Evolutionary conservation across 495 filamentous ascomycete species (phyloP).

Genomic region (Penicillium tannophilum): DNA sequence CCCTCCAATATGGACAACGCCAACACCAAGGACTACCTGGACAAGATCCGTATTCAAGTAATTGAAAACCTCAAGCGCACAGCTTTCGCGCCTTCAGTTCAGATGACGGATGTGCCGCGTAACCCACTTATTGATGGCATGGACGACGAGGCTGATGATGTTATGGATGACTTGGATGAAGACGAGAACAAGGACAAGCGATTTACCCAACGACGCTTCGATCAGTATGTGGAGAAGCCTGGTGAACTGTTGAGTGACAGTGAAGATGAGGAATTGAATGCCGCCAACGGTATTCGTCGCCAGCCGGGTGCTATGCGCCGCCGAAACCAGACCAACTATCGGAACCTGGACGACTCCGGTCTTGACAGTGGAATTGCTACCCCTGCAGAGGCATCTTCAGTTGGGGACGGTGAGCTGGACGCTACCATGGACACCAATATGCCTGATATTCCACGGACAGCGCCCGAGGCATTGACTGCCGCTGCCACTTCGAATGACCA

Average conservation of each 20-base stretch:
- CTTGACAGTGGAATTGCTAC: conserved; percentile 63
- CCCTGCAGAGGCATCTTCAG: conserved; percentile 50
- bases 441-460: conserved; percentile 51
- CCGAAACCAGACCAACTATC: conserved; percentile 71
- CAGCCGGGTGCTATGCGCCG: conserved; percentile 62
- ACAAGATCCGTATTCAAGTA: conserved; percentile 91
- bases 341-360: conserved; percentile 69
- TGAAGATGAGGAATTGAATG: conserved; percentile 85
- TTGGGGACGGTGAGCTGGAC: conserved; percentile 53
- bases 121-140: conserved; percentile 65
- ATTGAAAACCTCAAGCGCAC: conserved; percentile 92
- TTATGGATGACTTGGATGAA: conserved; percentile 84
- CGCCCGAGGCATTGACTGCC: conserved; percentile 30
- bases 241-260: conserved; percentile 81
- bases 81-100: conserved; percentile 85
- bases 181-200: conserved; percentile 87
- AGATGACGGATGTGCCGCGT: conserved; percentile 92
- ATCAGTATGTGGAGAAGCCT: conserved; percentile 70
- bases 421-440: conserved; percentile 51
- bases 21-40: conserved; percentile 90
- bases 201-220: conserved; percentile 80
- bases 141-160: conserved; percentile 84
- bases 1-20: conserved; percentile 99
- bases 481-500: conserved; percentile 35
- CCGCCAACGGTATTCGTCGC: conserved; percentile 66